Evolutionary conservation across 306 rosid species (phyloP), one percentile per base, ranked within the genome.

Genomic region (Delonix regia): DNA sequence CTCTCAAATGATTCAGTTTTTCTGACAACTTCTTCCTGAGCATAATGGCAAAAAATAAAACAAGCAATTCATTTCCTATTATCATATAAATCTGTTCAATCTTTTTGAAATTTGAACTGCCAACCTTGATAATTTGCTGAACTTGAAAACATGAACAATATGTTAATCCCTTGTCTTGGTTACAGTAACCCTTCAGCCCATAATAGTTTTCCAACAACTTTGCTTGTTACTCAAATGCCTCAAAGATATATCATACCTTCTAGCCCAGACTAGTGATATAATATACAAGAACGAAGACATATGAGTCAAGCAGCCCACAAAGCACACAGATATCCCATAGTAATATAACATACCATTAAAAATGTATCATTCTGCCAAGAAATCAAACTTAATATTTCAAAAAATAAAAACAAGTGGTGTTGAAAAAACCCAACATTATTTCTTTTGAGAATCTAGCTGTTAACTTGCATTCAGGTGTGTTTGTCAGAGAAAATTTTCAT

Each of bases 1-100:
- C 83, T 92, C 87, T 92, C 96, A 78, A 74, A 86, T 3, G 90
- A 88, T 64, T 82, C 91, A 39, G 86, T 82, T 78, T 95, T 91
- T 69, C 82, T 75, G 28, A 91, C 90, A 87, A 95, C 97, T 88
- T 91, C 97, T 75, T 90, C 99, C 97, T 95, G 84, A n/a, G n/a
- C n/a, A n/a, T n/a, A n/a, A n/a, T 28, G 47, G 72, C 24, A 15
- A 39, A 30, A 44, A 7, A 21, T 30, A 39, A 18, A 62, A 47
- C 38, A 18, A 55, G 36, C 33, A 47, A 19, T 55, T 24, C 0
- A 9, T 55, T 22, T 55, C 61, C 61, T 9, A 19, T 22, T 55
- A 55, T 22, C 61, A 55, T 8, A 55, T n/a, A 53, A 55, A 55
- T 55, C 30, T 55, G 61, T 55, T 9, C 61, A 22, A 3, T 22